Conservation (phyloP, 164 flowering plant species). For the Saururus chinensis region DNA sequence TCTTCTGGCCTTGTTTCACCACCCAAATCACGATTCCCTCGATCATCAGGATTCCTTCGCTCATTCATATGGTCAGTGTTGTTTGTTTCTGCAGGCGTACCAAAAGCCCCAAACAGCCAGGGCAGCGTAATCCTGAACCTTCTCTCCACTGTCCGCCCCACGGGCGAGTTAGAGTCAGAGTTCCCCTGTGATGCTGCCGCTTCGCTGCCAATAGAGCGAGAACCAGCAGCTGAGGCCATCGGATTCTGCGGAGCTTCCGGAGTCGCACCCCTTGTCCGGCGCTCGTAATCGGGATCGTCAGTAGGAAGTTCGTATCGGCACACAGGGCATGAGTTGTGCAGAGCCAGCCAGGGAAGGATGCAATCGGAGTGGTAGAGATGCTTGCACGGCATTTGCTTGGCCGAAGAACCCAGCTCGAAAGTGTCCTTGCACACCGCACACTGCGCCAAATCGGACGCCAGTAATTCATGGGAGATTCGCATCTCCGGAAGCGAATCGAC, state of each 20-base stretch:
- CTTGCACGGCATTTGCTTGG: constrained; percentile 84
- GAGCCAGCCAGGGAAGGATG: constrained; percentile 74
- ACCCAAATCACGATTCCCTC: constrained; percentile 18
- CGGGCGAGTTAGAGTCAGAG: constrained; percentile 10
- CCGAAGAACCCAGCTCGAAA: constrained; percentile 46
- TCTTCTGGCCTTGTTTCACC: constrained; percentile 40
- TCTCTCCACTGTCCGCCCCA: constrained; percentile 23
- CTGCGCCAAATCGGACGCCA: constrained; percentile 48
- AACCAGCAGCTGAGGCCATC: neutral
- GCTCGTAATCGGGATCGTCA: constrained; percentile 79
- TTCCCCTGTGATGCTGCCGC: too few species aligned
- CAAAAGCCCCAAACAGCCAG: constrained; percentile 37
- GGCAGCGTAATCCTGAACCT: constrained; percentile 55
- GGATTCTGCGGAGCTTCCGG: neutral
- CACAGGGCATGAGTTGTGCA: constrained; percentile 92
- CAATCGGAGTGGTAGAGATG: constrained; percentile 78
- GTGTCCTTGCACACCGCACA: constrained; percentile 83
- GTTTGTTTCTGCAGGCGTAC: constrained; percentile 36
- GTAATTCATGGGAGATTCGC: constrained; percentile 28
- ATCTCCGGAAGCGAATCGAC: constrained; percentile 45
- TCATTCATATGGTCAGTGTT: constrained; percentile 15
- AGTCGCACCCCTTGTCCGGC: constrained; percentile 8
- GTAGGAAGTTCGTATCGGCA: constrained; percentile 90
- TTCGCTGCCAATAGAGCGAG: constrained; percentile 8
- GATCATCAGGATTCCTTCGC: constrained; percentile 10